Evolutionary conservation across 805 yeast genomes (phyloP), one percentile per base, ranked within the genome.

Genomic region (Tetrapisispora namnaoensis): DNA sequence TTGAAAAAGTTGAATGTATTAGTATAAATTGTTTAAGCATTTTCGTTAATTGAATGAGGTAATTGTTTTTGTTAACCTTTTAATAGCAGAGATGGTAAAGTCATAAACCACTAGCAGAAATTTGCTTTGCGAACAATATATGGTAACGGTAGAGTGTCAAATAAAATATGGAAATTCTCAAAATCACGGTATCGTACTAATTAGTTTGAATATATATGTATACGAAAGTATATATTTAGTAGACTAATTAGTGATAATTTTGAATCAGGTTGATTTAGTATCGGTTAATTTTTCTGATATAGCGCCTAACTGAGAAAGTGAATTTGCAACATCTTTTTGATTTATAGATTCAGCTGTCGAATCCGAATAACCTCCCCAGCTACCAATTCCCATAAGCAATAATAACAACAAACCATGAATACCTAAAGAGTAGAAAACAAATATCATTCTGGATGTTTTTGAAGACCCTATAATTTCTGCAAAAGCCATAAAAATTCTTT

Each of bases 401-500:
- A 79, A 58, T 79, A 86, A 76, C 32, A 89, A 83, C 34, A 88
- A 65, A 14, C 80, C 70, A 66, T 90, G 97, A 51, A 91, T 68
- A 6, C 85, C 84, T 13, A 79, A 57, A 59, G 95, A 85, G 63
- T 90, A 90, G 3, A 72, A 70, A 42, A 87, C 73, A 64, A 88
- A 87, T 41, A 84, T 61, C 73, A 82, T 75, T 57, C 97, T 69
- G 9, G 90, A 80, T 16, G 79, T 67, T 54, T 83, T 74, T 46
- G 86, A 86, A 17, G 90, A 83, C 50, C 89, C 69, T n/a, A 89
- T 77, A 0, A 85, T 76, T 54, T 86, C 73, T 1, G 95, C 83
- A 52, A 85, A 73, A 49, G 81, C 78, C 51, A 81, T 78, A 54
- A 83, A 84, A n/a, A 86, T 66, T 51, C 95, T 73, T 57, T 93